Evolutionary conservation across 2,329 filamentous ascomycete genomes (phyloP), one percentile per base, ranked within the genome.

Genomic region (Fusarium annulatum): DNA sequence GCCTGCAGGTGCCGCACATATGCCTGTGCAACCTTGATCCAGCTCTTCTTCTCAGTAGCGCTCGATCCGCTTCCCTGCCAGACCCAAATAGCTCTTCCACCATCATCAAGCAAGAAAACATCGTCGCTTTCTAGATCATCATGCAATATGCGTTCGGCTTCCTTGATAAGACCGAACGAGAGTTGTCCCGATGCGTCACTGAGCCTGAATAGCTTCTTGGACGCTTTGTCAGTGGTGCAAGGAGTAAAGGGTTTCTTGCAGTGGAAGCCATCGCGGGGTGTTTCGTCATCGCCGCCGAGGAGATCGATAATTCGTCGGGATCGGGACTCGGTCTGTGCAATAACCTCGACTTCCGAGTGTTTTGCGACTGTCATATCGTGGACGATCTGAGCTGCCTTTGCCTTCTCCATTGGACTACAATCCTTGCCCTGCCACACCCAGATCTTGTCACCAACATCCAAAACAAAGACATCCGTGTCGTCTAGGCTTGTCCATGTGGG

Each of bases 391-490:
- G 91, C 91, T 0, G 90, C 89, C 81, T 90, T 91, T 49, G 88
- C 88, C 82, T 91, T 92, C 77, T 93, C 91, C 89, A 92, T 91
- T 1, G 90, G 91, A 52, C 88, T 90, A 78, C 89, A 91, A 46
- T 85, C 85, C 75, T 85, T 86, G 57, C 91, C 91, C 82, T 93
- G 91, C 91, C 91, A 93, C 8, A 92, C 88, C 86, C 88, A 92
- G 73, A 93, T 90, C 82, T 92, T 92, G 56, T 88, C 84, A 30
- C 87, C 87, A 59, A 85, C 85, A 73, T 93, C 91, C 48, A 92
- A 80, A 19, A 93, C 84, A 73, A 92, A 93, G 5, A 92, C 91
- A 76, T 93, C 91, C 59, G 83, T 83, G 65, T 92, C 90, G 73
- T 92, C 90, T 38, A 93, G 84, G 75, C 88, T 92, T 74, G 83